Evolutionary conservation across 1,284 basidiomycete species (phyloP), one percentile per base, ranked within the genome.

Genomic region (Porodaedalea pini): DNA sequence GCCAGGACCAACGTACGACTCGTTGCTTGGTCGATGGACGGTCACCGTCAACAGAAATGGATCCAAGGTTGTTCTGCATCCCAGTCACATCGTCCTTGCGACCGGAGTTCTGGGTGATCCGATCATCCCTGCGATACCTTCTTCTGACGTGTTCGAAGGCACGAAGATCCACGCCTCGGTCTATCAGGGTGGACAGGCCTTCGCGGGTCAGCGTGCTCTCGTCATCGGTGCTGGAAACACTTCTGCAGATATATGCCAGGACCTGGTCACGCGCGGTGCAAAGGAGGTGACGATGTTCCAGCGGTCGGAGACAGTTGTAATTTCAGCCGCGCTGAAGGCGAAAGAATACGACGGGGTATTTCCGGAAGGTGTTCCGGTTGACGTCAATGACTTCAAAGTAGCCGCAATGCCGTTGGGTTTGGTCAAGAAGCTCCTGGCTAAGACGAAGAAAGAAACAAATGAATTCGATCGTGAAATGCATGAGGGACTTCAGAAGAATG

Each of bases 381-480:
- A 76, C 4, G 66, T 75, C 4, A 71, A 74, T 19, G 81, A 84
- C 66, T 70, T 83, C 51, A 72, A 71, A 58, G 68, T 71, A 47
- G 67, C 68, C 13, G 68, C 74, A 7, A 67, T 71, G 23, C 80
- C 80, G 1, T 56, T 77, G 27, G 65, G 66, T 0, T 62, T 77
- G 4, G 57, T 72, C 56, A 72, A 68, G 60, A 65, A 71, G 56
- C 64, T 75, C 52, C 59, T 71, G 57, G 70, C 66, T 53, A 66
- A 64, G 11, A 63, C 64, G 4, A 70, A 71, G 58, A 55, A 65
- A 23, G 48, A 64, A 39, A 61, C 68, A 31, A 64, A 67, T 25
- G 65, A 64, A 31, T 59, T 63, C 19, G 71, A 75, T 48, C 65
- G 66, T 48, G 69, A 71, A 21, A 65, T 74, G 56, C 68, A 74